Evolutionary conservation across 1,139 yeast genomes (phyloP).

Genomic region (Saccharomyces hybrid): DNA sequence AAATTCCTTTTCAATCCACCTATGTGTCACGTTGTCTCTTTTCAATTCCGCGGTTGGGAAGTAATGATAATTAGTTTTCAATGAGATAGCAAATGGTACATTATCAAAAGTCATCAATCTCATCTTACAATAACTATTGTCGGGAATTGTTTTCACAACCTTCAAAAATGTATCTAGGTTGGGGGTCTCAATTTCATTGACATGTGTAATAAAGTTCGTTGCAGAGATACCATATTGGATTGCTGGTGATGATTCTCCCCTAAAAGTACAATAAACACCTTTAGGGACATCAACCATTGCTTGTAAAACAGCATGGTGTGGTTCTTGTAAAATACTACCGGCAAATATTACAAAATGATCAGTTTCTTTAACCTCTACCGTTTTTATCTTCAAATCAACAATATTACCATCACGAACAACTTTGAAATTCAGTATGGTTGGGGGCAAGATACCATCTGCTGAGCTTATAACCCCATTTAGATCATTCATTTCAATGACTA

Average conservation of each 20-base stretch:
- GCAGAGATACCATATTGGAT: conserved; percentile 74
- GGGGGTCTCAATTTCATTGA: conserved; percentile 68
- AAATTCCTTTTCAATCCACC: conserved; percentile 46
- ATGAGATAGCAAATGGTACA: conserved; percentile 75
- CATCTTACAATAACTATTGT: conserved; percentile 71
- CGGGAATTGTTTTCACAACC: conserved; percentile 61
- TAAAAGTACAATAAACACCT: conserved; percentile 67
- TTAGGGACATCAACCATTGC: conserved; percentile 74
- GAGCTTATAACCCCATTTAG: conserved; percentile 47
- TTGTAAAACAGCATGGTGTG: conserved; percentile 69
- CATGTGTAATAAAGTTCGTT: conserved; percentile 82
- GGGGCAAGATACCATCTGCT: conserved; percentile 22
- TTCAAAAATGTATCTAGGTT: conserved; percentile 58
- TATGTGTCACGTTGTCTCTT: conserved; percentile 38
- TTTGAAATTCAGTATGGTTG: conserved; percentile 43
- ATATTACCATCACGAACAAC: conserved; percentile 57
- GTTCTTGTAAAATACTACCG: conserved; percentile 63
- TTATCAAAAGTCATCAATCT: conserved; percentile 79
- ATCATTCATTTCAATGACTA: conserved; percentile 63
- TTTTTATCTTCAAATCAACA: conserved; percentile 53
- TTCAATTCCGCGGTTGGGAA: conserved; percentile 74
- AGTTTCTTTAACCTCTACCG: conserved; percentile 51
- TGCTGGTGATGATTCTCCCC: conserved; percentile 79
- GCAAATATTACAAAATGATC: conserved; percentile 70
- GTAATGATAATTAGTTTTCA: conserved; percentile 85